Evolutionary conservation across 768 basidiomycete species (phyloP), one percentile per base, ranked within the genome.

Genomic region (Hygrophorus russula): DNA sequence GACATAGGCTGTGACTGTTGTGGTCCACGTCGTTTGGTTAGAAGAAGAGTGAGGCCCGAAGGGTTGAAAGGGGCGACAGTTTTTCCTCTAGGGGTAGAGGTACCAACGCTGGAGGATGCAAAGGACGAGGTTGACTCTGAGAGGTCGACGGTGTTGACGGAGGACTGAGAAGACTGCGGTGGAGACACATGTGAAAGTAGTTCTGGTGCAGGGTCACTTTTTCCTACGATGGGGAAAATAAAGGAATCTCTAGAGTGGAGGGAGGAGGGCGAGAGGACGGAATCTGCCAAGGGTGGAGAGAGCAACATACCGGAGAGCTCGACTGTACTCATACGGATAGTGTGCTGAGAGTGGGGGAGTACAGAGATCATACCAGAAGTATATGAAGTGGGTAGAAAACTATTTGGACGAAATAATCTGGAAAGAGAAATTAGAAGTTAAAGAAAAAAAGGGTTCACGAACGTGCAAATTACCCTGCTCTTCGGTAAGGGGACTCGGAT

Each of bases 261-360:
- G 1, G 41, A 24, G 13, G 41, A 20, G 12, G 15, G n/a, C n/a
- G n/a, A 28, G 5, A 7, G 9, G 17, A 24, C 19, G 24, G 12
- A 13, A 13, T 12, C 33, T 5, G n/a, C 36, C 36, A 15, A 27
- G 19, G 59, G 55, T 5, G 62, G 55, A 12, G 70, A 58, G 44
- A 67, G 58, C 3, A 70, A 61, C 57, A 78, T 69, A 42, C 63
- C 66, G 13, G 82, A 82, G 2, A 88, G 66, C 41, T 79, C 68
- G 55, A 87, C 69, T 0, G 84, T 86, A 49, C 63, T 69, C 28
- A 74, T 65, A 13, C 85, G 76, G 47, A 87, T 88, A 20, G 70
- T 67, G 49, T 71, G 71, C 49, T 76, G 78, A 1, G 76, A 76
- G 51, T 78, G 82, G 7, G 73, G 82, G 7, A 73, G 64, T 44